phyloP scores from a whole-genome alignment of 345 rosid genomes.

The Euclidium syriacum region DNA sequence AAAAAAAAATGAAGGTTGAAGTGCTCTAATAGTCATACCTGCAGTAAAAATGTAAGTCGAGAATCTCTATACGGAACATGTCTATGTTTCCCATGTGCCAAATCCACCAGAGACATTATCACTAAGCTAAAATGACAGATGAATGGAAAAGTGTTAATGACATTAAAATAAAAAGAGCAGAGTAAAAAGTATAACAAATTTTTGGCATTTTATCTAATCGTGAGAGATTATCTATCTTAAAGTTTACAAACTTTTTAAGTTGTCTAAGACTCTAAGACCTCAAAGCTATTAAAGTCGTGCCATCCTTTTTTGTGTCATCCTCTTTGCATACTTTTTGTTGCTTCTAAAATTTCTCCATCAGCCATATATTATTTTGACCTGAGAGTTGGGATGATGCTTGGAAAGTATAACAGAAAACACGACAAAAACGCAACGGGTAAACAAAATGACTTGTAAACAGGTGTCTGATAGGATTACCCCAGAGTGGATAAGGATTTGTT shows the following conservation, averaged over 20 bases:
- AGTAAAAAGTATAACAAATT: not conserved
- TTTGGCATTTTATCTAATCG: not conserved
- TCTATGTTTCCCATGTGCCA: slow-evolving; percentile 92
- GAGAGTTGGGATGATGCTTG: slow-evolving; percentile 4
- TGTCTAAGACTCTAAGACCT: slow-evolving; percentile 15
- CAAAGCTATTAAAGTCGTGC: slow-evolving; percentile 5
- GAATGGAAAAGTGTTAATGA: slow-evolving; percentile 12
- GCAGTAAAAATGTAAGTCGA: slow-evolving; percentile 90
- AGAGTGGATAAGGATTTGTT: slow-evolving; percentile 90
- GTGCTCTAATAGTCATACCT: slow-evolving; percentile 45
- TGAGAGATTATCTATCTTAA: not conserved
- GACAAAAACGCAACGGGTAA: slow-evolving; percentile 1
- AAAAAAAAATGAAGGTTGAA: slow-evolving; percentile 1
- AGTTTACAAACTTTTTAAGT: not conserved
- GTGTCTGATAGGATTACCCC: slow-evolving; percentile 49
- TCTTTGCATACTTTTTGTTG: not conserved
- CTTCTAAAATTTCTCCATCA: not conserved
- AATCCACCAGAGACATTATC: slow-evolving; percentile 93
- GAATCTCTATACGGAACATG: slow-evolving; percentile 98
- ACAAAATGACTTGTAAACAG: slow-evolving; percentile 19
- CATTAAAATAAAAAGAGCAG: not conserved
- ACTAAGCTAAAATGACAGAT: slow-evolving; percentile 57
- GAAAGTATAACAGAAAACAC: slow-evolving; percentile 8
- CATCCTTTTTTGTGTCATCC: not conserved
- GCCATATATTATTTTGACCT: not conserved